Evolutionary conservation across 176 grass and related monocot genomes (phyloP), one percentile per base, ranked within the genome.

Genomic region (Eragrostis curvula): DNA sequence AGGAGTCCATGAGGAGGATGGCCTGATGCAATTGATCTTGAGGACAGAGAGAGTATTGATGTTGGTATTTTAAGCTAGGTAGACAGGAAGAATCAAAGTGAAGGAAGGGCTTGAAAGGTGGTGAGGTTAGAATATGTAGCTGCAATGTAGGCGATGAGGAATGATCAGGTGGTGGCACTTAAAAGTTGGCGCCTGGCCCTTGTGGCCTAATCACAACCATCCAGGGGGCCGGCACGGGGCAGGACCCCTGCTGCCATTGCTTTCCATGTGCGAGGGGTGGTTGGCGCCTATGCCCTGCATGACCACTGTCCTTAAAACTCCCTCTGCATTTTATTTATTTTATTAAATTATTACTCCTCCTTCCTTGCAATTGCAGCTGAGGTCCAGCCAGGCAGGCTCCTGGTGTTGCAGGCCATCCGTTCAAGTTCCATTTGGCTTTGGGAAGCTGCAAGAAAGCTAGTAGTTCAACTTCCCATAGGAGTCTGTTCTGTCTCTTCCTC

Each of bases 1-100:
- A 66, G 64, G 65, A 44, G 24, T 51, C 68, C 63, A 81, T 43
- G 75, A 83, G 66, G 77, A 58, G 65, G 60, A 40, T 50, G 51
- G 48, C 85, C 47, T 44, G 88, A 85, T 83, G 77, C 78, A 89
- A 73, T 81, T 87, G 78, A 71, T 86, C 68, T 75, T 11, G 52
- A 39, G 56, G 75, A 21, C 59, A 44, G 75, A 78, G 85, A 23
- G 25, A 58, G 7, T 36, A 45, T 71, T 42, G 79, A 25, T 36
- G 49, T 12, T 66, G 18, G 62, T 80, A 85, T 90, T 88, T 86
- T 85, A 90, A 92, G 86, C 68, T 92, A 88, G 71, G 76, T 85
- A 79, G 88, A 93, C 90, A 91, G 83, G 90, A 90, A 96, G 90
- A 90, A 96, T 93, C 90, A 89, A 96, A 75, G 82, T 65, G 65